A percentile compares a stretch with the other conserved stretches of the same genome.
Evolutionary conservation across 2,329 filamentous ascomycete species (phyloP).

Genomic region (Microdochium nivale): DNA sequence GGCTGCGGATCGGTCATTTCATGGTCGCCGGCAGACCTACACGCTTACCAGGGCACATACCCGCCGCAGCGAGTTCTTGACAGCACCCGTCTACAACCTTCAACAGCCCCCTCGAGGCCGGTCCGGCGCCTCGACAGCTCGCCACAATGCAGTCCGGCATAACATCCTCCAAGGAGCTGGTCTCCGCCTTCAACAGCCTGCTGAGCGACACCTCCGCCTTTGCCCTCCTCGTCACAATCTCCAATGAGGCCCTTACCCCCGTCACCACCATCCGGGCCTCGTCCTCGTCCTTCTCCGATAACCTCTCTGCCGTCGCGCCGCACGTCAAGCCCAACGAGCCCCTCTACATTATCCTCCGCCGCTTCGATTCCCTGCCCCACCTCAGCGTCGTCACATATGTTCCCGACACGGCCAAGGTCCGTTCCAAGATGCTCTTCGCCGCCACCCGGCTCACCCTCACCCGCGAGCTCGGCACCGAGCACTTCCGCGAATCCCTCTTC

Average conservation of each 20-base stretch:
- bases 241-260: conserved; percentile 59
- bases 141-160: conserved; percentile 4
- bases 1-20: too few species aligned
- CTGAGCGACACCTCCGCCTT: conserved; percentile 54
- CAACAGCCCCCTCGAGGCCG: too few species aligned
- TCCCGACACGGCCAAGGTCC: conserved; percentile 68
- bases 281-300: conserved; percentile 49
- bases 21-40: too few species aligned
- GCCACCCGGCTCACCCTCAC: conserved; percentile 67
- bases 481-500: conserved; percentile 71
- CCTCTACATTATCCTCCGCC: conserved; percentile 67
- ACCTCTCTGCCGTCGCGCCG: conserved; percentile 53
- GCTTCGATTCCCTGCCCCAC: conserved; percentile 45
- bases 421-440: conserved; percentile 82
- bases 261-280: conserved; percentile 43
- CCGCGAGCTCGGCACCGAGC: conserved; percentile 68
- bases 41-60: too few species aligned
- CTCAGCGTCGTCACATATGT: conserved; percentile 71
- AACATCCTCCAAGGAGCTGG: conserved; percentile 68
- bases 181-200: conserved; percentile 62
- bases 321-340: conserved; percentile 59
- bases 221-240: conserved; percentile 64
- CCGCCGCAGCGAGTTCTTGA: too few species aligned
- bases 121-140: not conserved
- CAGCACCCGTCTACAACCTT: too few species aligned